phyloP scores from a whole-genome alignment of 805 yeast species.

The Suhomyces tanzawaensis region DNA sequence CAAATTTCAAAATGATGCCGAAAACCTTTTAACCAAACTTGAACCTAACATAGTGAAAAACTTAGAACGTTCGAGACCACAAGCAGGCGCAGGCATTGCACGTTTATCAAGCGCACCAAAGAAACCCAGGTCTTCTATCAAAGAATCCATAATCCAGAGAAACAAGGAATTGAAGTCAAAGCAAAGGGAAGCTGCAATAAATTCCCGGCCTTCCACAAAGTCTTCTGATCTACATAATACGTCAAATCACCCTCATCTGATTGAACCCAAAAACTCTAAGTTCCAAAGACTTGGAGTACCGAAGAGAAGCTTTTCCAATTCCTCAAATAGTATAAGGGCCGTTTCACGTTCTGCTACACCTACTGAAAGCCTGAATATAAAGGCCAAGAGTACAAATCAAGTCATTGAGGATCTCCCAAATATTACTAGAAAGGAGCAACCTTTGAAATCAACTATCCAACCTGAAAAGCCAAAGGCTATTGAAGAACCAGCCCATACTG shows the following conservation, averaged over 20 bases:
- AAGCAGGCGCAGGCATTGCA: constrained; percentile 1
- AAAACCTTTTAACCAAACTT: constrained; percentile 25
- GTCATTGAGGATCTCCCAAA: background rate
- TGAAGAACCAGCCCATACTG: background rate
- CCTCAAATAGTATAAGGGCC: background rate
- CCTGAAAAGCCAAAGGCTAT: background rate
- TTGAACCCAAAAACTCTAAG: background rate
- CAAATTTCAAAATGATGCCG: constrained; percentile 53
- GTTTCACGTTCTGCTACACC: constrained; percentile 20
- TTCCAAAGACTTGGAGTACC: constrained; percentile 2
- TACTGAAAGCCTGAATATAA: constrained; percentile 2
- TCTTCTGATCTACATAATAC: background rate
- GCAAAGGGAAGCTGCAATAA: constrained; percentile 16
- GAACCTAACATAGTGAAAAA: constrained; percentile 13
- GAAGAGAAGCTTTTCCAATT: constrained; percentile 1
- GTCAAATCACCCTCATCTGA: background rate
- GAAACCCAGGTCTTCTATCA: constrained; percentile 44
- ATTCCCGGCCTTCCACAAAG: constrained; percentile 23
- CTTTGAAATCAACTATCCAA: background rate
- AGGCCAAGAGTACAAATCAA: background rate
- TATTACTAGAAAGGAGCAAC: no score
- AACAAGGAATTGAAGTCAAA: constrained; percentile 35
- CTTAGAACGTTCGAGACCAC: constrained; percentile 14
- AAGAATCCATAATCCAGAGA: constrained; percentile 46
- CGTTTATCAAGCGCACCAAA: constrained; percentile 10